These are phyloP conservation scores for Brassica incana DNA, from an alignment of 345 rosid genomes.

Conservation along the genomic window DNA sequence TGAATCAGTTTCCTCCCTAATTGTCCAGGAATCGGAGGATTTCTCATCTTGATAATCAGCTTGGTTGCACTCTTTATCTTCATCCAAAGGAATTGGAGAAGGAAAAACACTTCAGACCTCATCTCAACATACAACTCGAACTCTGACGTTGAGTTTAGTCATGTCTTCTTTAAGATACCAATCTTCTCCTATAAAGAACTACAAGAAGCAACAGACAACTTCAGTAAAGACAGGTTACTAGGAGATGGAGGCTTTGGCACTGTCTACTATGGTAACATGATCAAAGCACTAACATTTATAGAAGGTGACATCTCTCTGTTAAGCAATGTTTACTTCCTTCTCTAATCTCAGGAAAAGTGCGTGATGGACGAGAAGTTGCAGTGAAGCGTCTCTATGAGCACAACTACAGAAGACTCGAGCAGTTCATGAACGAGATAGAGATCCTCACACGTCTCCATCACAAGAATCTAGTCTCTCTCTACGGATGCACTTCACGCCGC, in stretches of 20 bases:
- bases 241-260: slow-evolving; percentile 82
- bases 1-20: neutral
- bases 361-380: slow-evolving; percentile 71
- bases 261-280: slow-evolving; percentile 59
- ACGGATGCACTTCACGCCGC: slow-evolving; percentile 58
- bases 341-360: slow-evolving; percentile 50
- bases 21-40: slow-evolving; percentile 49
- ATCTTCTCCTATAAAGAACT: slow-evolving; percentile 64
- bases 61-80: slow-evolving; percentile 19
- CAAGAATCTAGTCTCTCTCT: slow-evolving; percentile 65
- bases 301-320: neutral
- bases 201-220: slow-evolving; percentile 59
- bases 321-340: neutral
- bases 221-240: slow-evolving; percentile 46
- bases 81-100: slow-evolving; percentile 24
- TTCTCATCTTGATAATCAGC: slow-evolving; percentile 24
- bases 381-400: slow-evolving; percentile 66
- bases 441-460: slow-evolving; percentile 64
- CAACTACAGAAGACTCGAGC: slow-evolving; percentile 49
- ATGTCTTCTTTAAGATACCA: slow-evolving; percentile 46
- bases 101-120: slow-evolving; percentile 26
- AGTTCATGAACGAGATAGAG: slow-evolving; percentile 61
- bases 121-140: slow-evolving; percentile 37
- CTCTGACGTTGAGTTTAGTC: slow-evolving; percentile 44
- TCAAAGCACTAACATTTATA: neutral